phyloP scores from a whole-genome alignment of 306 rosid species.

The Prunus kanzakura region DNA sequence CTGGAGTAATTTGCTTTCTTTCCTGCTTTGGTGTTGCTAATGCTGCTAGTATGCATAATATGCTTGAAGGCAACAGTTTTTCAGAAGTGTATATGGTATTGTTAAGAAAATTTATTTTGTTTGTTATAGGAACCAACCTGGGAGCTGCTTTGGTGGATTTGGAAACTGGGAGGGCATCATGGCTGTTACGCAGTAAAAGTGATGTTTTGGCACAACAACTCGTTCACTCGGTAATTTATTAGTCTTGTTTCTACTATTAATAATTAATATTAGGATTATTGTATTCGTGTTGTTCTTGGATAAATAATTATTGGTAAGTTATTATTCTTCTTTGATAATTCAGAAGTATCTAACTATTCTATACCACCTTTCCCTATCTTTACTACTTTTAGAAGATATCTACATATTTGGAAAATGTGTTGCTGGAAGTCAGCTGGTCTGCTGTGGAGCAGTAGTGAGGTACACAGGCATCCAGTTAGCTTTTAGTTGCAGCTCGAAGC shows the following conservation, averaged over 20 bases:
- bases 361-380: neutral
- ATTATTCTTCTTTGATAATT: neutral
- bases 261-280: neutral
- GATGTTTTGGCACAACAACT: conserved; percentile 86
- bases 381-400: neutral
- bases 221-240: conserved; percentile 57
- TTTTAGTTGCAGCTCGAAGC: neutral
- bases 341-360: neutral
- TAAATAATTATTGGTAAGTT: neutral
- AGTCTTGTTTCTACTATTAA: neutral
- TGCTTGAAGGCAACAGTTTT: neutral
- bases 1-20: neutral
- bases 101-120: conserved; percentile 9
- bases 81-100: neutral
- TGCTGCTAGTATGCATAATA: neutral
- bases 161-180: conserved; percentile 57
- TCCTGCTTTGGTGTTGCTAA: neutral
- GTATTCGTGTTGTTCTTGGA: neutral
- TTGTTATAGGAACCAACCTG: conserved; percentile 56
- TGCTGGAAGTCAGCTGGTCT: neutral
- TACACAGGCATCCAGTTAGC: neutral
- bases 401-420: neutral
- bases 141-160: conserved; percentile 81
- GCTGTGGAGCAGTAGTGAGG: neutral
- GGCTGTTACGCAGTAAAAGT: conserved; percentile 75